A percentile compares a stretch with the other conserved stretches of the same genome.
Evolutionary conservation across 441 rosid species (phyloP).

Genomic region (Melastoma candidum): DNA sequence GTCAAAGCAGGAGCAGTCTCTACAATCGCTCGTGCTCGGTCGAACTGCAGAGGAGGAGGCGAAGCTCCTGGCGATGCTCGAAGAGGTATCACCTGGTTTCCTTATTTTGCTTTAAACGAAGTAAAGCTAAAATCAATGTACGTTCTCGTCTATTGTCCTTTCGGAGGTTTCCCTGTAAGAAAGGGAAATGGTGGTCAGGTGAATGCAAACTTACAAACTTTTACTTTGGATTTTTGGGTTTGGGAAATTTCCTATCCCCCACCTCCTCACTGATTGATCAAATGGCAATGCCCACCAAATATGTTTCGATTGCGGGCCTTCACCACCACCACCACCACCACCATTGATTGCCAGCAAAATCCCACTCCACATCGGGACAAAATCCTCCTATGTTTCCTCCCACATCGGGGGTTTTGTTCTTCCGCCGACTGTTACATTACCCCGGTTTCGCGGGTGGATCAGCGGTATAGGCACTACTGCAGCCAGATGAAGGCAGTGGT

Average conservation of each 20-base stretch:
- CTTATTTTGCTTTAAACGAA: background rate
- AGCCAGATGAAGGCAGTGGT: conserved; percentile 90
- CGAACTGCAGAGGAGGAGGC: conserved; percentile 81
- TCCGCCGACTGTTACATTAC: no score
- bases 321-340: no score
- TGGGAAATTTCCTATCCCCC: background rate
- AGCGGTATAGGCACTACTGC: conserved; percentile 78
- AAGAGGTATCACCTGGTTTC: conserved; percentile 49
- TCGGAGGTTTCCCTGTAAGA: background rate
- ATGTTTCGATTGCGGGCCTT: no score
- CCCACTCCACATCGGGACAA: no score
- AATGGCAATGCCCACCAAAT: no score
- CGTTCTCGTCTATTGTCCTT: background rate
- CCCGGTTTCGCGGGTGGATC: conserved; percentile 88
- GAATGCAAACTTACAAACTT: conserved; percentile 8
- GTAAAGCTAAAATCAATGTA: no score
- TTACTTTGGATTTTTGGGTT: background rate
- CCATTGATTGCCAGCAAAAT: no score
- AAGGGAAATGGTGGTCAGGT: background rate
- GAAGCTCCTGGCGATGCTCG: conserved; percentile 80
- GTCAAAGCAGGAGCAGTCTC: conserved; percentile 54
- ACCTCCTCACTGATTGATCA: no score
- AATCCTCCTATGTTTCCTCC: no score
- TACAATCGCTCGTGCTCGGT: conserved; percentile 67
- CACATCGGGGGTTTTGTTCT: no score